A percentile compares a stretch with the other conserved stretches of the same genome.
phyloP scores from a whole-genome alignment of 768 basidiomycete species.

The Collybiopsis confluens region DNA sequence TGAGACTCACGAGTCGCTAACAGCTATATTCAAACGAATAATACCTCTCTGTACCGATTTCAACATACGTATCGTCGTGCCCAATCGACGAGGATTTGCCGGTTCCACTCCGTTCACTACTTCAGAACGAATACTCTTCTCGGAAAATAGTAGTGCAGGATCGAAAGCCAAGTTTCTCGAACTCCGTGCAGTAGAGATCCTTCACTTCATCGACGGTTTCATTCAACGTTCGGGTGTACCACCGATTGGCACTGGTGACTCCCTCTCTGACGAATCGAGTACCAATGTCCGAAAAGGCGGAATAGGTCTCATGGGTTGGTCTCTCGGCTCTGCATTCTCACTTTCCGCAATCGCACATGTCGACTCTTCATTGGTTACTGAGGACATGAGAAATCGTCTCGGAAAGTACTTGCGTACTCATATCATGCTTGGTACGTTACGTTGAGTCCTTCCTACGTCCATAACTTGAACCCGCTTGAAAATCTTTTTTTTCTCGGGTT shows the following conservation, averaged over 20 bases:
- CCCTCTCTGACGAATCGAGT: too few species aligned
- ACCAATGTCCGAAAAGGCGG: slow-evolving; percentile 19
- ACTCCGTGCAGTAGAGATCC: slow-evolving; percentile 27
- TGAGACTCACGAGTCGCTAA: background rate
- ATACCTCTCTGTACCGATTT: slow-evolving; percentile 18
- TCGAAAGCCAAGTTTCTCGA: slow-evolving; percentile 22
- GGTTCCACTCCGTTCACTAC: slow-evolving; percentile 29
- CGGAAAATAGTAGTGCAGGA: slow-evolving; percentile 13
- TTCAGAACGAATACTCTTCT: slow-evolving; percentile 19
- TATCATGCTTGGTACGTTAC: slow-evolving; percentile 26
- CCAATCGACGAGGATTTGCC: slow-evolving; percentile 32
- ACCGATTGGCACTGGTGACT: slow-evolving; percentile 12
- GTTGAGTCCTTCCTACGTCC: too few species aligned
- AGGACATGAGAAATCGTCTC: slow-evolving; percentile 14
- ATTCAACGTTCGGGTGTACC: slow-evolving; percentile 25
- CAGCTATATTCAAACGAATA: slow-evolving; percentile 26
- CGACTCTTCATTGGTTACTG: slow-evolving; percentile 13
- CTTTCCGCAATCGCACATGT: slow-evolving; percentile 19
- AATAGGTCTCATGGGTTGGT: slow-evolving; percentile 30
- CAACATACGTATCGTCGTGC: slow-evolving; percentile 29
- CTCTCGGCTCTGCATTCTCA: slow-evolving; percentile 22
- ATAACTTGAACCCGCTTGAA: too few species aligned
- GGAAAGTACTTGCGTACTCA: slow-evolving; percentile 18
- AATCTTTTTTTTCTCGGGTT: background rate
- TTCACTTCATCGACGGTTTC: slow-evolving; percentile 26